A percentile compares a stretch with the other conserved stretches of the same genome.
phyloP scores from a whole-genome alignment of 148 eudicot species.

The Fallopia convolvulus region DNA sequence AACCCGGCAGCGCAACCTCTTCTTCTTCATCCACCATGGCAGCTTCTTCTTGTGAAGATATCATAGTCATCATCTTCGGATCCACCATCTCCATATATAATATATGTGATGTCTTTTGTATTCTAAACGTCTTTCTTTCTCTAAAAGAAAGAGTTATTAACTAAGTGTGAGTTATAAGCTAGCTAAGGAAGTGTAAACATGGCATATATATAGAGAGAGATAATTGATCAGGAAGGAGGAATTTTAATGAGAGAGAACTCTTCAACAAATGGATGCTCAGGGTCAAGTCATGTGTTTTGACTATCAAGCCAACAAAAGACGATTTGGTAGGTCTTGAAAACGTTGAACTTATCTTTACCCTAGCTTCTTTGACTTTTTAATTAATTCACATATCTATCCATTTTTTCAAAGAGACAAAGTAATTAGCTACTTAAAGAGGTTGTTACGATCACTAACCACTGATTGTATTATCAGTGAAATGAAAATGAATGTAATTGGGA shows the following conservation, averaged over 20 bases:
- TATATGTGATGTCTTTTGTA: not conserved
- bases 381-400: not conserved
- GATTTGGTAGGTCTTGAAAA: not conserved
- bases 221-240: not conserved
- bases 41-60: not conserved
- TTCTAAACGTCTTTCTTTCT: not conserved
- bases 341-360: not conserved
- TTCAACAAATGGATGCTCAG: constrained; percentile 1
- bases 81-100: not conserved
- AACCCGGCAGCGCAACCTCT: constrained; percentile 63
- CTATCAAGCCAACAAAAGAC: not conserved
- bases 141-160: not conserved
- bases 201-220: not conserved
- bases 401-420: not conserved
- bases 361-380: not conserved
- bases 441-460: no score
- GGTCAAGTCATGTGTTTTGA: constrained; percentile 11
- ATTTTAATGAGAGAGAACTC: not conserved
- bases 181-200: not conserved
- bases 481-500: no score
- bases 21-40: not conserved
- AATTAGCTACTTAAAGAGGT: no score
- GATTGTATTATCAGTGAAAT: no score
- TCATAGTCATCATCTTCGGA: not conserved
- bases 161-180: not conserved